Conservation (phyloP, 768 basidiomycete genomes). For the Collybiopsis luxurians region DNA sequence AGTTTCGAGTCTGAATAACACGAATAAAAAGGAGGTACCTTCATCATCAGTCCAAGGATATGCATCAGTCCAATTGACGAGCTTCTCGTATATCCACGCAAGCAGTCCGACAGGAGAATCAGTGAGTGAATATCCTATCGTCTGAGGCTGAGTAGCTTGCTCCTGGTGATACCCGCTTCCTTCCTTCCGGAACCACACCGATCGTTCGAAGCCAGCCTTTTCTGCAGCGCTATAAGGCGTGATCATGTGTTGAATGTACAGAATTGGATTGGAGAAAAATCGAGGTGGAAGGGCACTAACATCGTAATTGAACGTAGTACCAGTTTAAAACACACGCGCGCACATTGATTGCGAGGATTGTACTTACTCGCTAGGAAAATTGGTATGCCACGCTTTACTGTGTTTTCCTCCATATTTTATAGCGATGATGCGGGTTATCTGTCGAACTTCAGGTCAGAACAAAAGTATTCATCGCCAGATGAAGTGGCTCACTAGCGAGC, state of each 20-base stretch:
- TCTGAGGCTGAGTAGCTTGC: constrained; percentile 31
- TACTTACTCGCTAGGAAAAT: constrained; percentile 20
- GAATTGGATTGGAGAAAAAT: neutral
- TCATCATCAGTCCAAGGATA: constrained; percentile 48
- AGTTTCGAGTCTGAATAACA: neutral
- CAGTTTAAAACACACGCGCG: neutral
- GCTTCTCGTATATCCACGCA: constrained; percentile 34
- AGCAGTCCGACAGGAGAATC: constrained; percentile 42
- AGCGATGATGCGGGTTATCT: constrained; percentile 24
- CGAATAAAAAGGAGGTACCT: constrained; percentile 15
- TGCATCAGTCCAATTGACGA: constrained; percentile 30
- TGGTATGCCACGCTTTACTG: constrained; percentile 30
- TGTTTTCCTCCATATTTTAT: constrained; percentile 19
- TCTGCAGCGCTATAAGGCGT: constrained; percentile 20
- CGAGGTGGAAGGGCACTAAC: neutral
- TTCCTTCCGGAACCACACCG: neutral
- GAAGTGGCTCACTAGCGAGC: neutral
- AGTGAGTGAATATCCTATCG: constrained; percentile 34
- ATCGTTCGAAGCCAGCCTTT: neutral
- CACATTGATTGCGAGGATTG: too few species aligned
- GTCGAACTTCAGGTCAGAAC: neutral
- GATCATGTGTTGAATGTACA: constrained; percentile 24
- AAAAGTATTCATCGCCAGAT: neutral
- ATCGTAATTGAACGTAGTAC: neutral
- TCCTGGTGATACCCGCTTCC: constrained; percentile 23